Evolutionary conservation across 768 basidiomycete species (phyloP).

Genomic region (Podaxis sp.): DNA sequence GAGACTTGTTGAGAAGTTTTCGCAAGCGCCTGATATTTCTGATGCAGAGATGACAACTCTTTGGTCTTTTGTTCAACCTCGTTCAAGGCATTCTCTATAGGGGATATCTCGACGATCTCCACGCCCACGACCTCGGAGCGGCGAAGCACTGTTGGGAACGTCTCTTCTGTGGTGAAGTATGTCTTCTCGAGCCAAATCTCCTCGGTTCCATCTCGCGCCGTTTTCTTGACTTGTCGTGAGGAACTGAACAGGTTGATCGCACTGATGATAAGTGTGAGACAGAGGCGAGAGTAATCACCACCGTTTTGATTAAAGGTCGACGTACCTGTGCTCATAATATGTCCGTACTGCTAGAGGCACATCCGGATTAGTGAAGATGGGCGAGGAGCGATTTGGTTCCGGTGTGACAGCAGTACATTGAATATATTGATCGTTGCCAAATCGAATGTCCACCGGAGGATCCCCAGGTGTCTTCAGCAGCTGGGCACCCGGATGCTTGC

Average conservation of each 20-base stretch:
- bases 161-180: conserved; percentile 80
- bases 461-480: conserved; percentile 73
- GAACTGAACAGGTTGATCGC: conserved; percentile 83
- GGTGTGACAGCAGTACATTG: conserved; percentile 86
- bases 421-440: conserved; percentile 79
- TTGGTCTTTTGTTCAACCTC: conserved; percentile 82
- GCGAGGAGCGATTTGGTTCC: conserved; percentile 74
- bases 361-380: conserved; percentile 84
- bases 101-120: conserved; percentile 76
- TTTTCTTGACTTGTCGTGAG: conserved; percentile 65
- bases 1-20: conserved; percentile 73
- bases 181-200: conserved; percentile 91
- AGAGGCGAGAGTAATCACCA: not conserved
- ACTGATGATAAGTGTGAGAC: conserved; percentile 36
- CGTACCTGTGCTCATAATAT: conserved; percentile 85
- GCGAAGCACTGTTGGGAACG: conserved; percentile 88
- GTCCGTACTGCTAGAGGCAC: conserved; percentile 76
- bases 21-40: conserved; percentile 75
- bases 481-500: conserved; percentile 85
- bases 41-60: conserved; percentile 67
- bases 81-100: conserved; percentile 77
- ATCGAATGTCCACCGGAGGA: conserved; percentile 78
- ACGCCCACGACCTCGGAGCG: conserved; percentile 82
- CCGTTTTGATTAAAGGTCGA: not conserved
- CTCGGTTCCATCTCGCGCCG: conserved; percentile 62